phyloP scores from a whole-genome alignment of 495 filamentous ascomycete genomes.

The Darksidea phi region DNA sequence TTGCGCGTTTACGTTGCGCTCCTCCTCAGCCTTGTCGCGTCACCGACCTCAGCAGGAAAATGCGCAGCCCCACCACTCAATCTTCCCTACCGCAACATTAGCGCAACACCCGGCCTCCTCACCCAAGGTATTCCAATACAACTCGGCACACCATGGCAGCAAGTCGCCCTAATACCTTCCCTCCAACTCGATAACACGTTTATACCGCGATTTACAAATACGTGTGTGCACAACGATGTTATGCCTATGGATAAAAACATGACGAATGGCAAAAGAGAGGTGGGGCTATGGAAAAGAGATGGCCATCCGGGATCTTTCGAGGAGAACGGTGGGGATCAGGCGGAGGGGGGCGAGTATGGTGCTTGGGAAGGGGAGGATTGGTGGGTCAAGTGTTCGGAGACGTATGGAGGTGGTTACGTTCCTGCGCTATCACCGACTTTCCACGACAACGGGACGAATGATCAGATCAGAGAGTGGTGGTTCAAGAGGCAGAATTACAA shows the following conservation, averaged over 20 bases:
- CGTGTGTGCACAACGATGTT: constrained; percentile 2
- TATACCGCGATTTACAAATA: constrained; percentile 9
- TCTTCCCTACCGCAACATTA: neutral
- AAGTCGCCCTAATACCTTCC: constrained; percentile 5
- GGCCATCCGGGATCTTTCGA: neutral
- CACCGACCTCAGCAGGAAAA: neutral
- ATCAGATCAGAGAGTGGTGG: neutral
- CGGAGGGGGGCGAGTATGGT: too few relatives aligned
- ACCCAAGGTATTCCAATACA: neutral
- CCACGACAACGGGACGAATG: neutral
- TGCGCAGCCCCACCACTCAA: constrained; percentile 9
- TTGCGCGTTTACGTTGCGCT: neutral
- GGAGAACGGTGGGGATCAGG: neutral
- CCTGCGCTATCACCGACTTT: neutral
- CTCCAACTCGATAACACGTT: constrained; percentile 13
- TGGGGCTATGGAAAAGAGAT: neutral
- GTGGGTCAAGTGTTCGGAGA: constrained; percentile 2
- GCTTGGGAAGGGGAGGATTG: constrained; percentile 1
- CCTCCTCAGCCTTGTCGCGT: neutral
- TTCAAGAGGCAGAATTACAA: neutral
- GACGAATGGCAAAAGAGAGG: neutral
- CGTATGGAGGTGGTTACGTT: constrained; percentile 9
- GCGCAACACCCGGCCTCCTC: constrained; percentile 2
- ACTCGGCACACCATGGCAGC: constrained; percentile 8
- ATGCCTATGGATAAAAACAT: neutral